Conservation (phyloP, 2,329 filamentous ascomycete species). For the Ophiostoma himal-ulmi region DNA sequence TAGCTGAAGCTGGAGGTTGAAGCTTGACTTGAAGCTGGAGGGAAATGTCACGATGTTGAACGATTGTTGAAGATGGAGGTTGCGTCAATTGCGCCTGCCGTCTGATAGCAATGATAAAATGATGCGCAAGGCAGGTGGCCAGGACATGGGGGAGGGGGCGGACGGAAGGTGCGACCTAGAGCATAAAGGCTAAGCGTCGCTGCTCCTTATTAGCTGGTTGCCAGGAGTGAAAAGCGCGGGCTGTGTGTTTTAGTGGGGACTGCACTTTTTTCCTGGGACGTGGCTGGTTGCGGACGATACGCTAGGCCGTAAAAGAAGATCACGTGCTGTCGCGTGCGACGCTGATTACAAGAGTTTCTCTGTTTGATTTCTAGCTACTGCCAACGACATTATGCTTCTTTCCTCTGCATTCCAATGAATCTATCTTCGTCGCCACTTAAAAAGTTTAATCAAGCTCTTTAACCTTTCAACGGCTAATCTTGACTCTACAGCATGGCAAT, state of each 20-base stretch:
- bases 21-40: not conserved
- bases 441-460: not conserved
- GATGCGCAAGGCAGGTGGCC: slow-evolving; percentile 6
- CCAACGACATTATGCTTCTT: not conserved
- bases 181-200: not conserved
- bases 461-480: not conserved
- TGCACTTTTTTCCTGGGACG: not conserved
- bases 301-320: not conserved
- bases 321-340: not conserved
- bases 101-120: not conserved
- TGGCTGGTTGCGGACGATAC: not conserved
- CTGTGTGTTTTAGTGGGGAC: slow-evolving; percentile 6
- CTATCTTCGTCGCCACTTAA: not conserved
- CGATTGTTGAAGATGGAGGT: not conserved
- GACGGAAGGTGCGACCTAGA: slow-evolving; percentile 9
- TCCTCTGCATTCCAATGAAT: not conserved
- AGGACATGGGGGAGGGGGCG: slow-evolving; percentile 1
- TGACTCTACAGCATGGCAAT: not conserved
- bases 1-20: not conserved
- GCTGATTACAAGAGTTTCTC: not conserved
- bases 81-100: slow-evolving; percentile 3
- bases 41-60: not conserved
- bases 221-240: slow-evolving; percentile 14
- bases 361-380: not conserved
- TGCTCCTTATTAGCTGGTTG: slow-evolving; percentile 5